These are phyloP conservation scores for Alternaria atra DNA, from an alignment of 2,329 filamentous ascomycete species.

Conservation along the genomic window DNA sequence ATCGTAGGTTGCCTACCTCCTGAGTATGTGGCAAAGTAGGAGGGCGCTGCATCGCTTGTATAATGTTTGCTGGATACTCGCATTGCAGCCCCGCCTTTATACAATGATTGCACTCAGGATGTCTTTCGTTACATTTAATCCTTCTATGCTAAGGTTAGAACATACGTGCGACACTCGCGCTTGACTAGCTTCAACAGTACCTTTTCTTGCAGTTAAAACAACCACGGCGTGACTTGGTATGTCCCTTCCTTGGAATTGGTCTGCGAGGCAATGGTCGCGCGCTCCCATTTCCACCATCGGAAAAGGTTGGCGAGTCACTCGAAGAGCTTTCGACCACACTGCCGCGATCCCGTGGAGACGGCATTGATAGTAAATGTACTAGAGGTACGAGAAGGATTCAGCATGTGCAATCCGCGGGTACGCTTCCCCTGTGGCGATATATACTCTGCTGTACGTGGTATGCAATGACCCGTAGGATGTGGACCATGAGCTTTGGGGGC, in stretches of 20 bases:
- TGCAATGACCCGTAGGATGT: constrained; percentile 24
- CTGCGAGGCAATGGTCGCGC: constrained; percentile 42
- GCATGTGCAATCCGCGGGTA: constrained; percentile 26
- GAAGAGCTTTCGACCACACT: constrained; percentile 38
- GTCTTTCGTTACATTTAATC: constrained; percentile 76
- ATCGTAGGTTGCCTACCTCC: constrained; percentile 40
- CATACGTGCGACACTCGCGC: background rate
- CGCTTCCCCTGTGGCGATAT: constrained; percentile 38
- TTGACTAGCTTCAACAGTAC: background rate
- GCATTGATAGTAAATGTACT: constrained; percentile 26
- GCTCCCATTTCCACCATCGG: constrained; percentile 29
- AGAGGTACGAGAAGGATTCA: constrained; percentile 23
- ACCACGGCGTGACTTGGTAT: constrained; percentile 71
- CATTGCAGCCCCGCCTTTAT: constrained; percentile 69
- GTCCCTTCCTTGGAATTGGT: constrained; percentile 62
- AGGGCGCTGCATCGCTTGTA: constrained; percentile 38
- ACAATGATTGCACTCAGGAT: constrained; percentile 70
- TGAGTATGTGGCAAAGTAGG: constrained; percentile 35
- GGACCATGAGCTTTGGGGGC: constrained; percentile 38
- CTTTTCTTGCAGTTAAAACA: constrained; percentile 71
- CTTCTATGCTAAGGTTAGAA: constrained; percentile 56
- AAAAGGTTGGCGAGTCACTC: constrained; percentile 42
- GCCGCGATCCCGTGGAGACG: constrained; percentile 31
- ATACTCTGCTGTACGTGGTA: constrained; percentile 28
- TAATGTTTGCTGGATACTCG: constrained; percentile 65